Conservation (phyloP, 306 rosid genomes). For the Macrotyloma uniflorum region DNA sequence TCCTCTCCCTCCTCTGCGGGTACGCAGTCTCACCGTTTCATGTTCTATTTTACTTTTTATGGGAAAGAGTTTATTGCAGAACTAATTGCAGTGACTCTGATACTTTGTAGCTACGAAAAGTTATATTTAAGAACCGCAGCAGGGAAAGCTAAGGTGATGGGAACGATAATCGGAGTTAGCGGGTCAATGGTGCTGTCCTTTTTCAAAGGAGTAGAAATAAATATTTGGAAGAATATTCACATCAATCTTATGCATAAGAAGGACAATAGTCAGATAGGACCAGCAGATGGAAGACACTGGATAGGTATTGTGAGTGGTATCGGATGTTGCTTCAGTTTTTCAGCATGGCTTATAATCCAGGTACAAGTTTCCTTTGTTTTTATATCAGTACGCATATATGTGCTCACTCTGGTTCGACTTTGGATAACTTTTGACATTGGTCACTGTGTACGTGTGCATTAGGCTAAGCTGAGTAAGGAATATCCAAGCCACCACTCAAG, state of each 20-base stretch:
- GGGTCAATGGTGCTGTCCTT: background rate
- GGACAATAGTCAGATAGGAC: background rate
- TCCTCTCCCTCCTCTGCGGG: background rate
- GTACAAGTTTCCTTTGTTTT: background rate
- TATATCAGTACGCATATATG: background rate
- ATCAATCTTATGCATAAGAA: background rate
- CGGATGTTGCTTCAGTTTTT: background rate
- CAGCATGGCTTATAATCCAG: background rate
- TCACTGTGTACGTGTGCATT: background rate
- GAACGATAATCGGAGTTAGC: background rate
- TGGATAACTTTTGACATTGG: background rate
- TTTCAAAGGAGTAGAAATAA: background rate
- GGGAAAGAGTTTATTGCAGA: background rate
- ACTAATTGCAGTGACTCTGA: background rate
- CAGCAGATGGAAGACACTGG: background rate
- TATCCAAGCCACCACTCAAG: background rate
- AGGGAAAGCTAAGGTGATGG: background rate
- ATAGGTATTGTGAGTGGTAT: background rate
- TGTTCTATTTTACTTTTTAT: background rate
- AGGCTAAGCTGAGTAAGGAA: background rate
- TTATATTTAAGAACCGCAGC: background rate
- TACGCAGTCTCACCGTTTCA: background rate
- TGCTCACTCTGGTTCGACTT: background rate
- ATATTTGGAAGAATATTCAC: background rate
- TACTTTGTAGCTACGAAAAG: background rate